Evolutionary conservation across 768 basidiomycete species (phyloP), one percentile per base, ranked within the genome.

Genomic region (Lentinula edodes): DNA sequence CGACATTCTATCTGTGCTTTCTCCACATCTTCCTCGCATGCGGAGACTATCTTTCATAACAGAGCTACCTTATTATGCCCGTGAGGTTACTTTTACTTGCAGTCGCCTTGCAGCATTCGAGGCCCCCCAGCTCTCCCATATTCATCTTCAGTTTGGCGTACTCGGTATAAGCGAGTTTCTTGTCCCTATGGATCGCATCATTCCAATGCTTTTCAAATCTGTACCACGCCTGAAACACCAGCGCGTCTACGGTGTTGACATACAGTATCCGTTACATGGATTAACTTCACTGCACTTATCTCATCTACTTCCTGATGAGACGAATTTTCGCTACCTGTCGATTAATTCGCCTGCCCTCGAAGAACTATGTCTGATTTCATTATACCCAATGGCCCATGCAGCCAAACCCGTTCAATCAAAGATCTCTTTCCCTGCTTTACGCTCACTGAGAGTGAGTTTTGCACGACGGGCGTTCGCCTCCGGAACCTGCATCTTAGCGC

Each of bases 371-470:
- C 28, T 62, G 36, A 16, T 18, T 38, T 16, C 18, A 12, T 28
- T 56, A 38, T 13, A 23, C 35, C 39, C 53, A 32, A 45, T 39
- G 42, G 28, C 23, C 5, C n/a, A 20, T 12, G 35, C 52, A 28
- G 32, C 43, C 5, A 20, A 56, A 8, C 53, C 20, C 16, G 8
- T 20, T 1, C 7, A 38, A n/a, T 23, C 54, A 18, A 50, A 55
- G 53, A 45, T 61, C n/a, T 9, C 6, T 10, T 46, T 62, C 28
- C 61, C 61, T 9, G 23, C 61, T 4, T 42, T 62, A 6, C 36
- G 43, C 6, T 46, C 42, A n/a, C 36, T 62, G 15, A 41, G 16
- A 43, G 54, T 62, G 52, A 62, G 61, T 35, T 54, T 55, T 18
- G 42, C 43, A 8, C 54, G 28, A 20, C 10, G n/a, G 23, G 13